A percentile compares a stretch with the other conserved stretches of the same genome.
Conservation (phyloP, 164 flowering plant species). For the Vitis vinifera region DNA sequence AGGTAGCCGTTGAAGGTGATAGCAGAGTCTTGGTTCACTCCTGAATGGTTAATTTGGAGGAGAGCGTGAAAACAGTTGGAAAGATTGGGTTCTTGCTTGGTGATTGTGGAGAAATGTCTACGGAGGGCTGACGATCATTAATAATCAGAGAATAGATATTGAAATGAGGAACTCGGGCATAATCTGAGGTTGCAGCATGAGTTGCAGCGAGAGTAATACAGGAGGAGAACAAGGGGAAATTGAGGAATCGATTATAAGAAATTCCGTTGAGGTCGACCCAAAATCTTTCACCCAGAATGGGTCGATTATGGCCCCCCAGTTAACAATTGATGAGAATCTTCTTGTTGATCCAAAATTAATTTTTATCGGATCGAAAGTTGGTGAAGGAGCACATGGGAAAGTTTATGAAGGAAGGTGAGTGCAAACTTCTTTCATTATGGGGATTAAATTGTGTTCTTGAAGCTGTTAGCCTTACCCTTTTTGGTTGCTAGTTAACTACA, state of each 20-base stretch:
- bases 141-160: background rate
- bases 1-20: background rate
- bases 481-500: too few relatives aligned
- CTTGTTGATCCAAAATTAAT: slow-evolving; percentile 74
- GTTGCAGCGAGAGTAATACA: slow-evolving; percentile 31
- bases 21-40: background rate
- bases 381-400: slow-evolving; percentile 95
- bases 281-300: slow-evolving; percentile 33
- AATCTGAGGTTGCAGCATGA: slow-evolving; percentile 49
- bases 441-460: too few relatives aligned
- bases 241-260: slow-evolving; percentile 12
- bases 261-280: slow-evolving; percentile 18
- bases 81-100: slow-evolving; percentile 13
- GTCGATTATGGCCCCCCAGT: slow-evolving; percentile 24
- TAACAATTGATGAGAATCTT: slow-evolving; percentile 56
- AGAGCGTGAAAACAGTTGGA: background rate
- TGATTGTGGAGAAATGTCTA: background rate
- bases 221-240: slow-evolving; percentile 25
- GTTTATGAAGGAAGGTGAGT: slow-evolving; percentile 93
- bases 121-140: too few relatives aligned
- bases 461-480: too few relatives aligned
- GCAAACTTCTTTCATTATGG: background rate
- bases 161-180: slow-evolving; percentile 36
- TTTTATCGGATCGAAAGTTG: slow-evolving; percentile 76
- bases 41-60: slow-evolving; percentile 17